These are phyloP conservation scores for Meripilus lineatus DNA, from an alignment of 1,284 basidiomycete species.

Conservation along the genomic window DNA sequence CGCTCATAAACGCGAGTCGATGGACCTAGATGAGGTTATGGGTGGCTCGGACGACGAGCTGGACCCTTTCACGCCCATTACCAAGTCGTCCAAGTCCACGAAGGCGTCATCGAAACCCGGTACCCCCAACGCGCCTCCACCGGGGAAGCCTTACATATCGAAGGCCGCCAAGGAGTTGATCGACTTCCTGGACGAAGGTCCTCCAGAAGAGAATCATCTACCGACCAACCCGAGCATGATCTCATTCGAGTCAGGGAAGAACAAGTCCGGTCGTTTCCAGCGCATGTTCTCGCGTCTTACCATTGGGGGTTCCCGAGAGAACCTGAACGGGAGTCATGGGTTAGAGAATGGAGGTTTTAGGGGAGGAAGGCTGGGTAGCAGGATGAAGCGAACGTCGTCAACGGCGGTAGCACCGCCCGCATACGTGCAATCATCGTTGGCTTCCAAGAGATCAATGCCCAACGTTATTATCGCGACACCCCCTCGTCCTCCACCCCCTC, in stretches of 20 bases:
- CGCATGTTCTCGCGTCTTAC: slow-evolving; percentile 76
- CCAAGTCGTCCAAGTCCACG: slow-evolving; percentile 8
- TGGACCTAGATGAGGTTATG: slow-evolving; percentile 73
- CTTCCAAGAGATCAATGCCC: slow-evolving; percentile 21
- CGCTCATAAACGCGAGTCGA: slow-evolving; percentile 56
- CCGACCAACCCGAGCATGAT: slow-evolving; percentile 29
- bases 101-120: neutral
- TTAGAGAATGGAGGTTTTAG: slow-evolving; percentile 18
- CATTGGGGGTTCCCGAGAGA: slow-evolving; percentile 47
- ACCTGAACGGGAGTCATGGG: slow-evolving; percentile 27
- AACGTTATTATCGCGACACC: slow-evolving; percentile 27
- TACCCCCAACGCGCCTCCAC: slow-evolving; percentile 15
- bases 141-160: slow-evolving; percentile 32
- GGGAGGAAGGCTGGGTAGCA: neutral
- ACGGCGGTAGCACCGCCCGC: slow-evolving; percentile 19
- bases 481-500: slow-evolving; percentile 19
- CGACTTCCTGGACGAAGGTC: slow-evolving; percentile 60
- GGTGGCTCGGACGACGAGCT: slow-evolving; percentile 57
- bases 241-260: slow-evolving; percentile 39
- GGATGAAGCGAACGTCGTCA: too few species aligned
- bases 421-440: slow-evolving; percentile 17
- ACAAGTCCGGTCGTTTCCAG: slow-evolving; percentile 53
- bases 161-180: slow-evolving; percentile 56
- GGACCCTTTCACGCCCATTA: slow-evolving; percentile 16
- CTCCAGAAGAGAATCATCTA: slow-evolving; percentile 36